phyloP scores from a whole-genome alignment of 768 basidiomycete species.

The Erythrobasidium yunnanense region DNA sequence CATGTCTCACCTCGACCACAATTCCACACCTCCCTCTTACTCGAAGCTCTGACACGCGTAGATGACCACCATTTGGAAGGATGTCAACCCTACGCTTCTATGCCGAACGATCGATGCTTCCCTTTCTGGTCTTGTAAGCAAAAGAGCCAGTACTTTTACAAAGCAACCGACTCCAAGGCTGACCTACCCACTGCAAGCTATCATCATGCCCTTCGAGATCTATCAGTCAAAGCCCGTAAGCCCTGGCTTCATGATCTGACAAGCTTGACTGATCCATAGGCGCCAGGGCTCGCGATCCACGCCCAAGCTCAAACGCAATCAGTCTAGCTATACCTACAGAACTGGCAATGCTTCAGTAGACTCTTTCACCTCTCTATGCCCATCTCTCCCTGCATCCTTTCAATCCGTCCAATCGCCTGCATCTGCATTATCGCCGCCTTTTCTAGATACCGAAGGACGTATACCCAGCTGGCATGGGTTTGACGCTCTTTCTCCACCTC shows the following conservation, averaged over 20 bases:
- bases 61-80: not conserved
- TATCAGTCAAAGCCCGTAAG: constrained; percentile 11
- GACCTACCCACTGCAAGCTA: not conserved
- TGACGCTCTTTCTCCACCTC: not conserved
- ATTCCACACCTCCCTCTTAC: too few species aligned
- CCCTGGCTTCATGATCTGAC: not conserved
- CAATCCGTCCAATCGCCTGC: not conserved
- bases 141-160: not conserved
- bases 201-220: constrained; percentile 7
- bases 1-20: too few species aligned
- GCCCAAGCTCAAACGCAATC: constrained; percentile 8
- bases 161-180: not conserved
- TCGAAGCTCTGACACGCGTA: not conserved
- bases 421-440: not conserved
- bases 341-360: not conserved
- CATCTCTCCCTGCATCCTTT: not conserved
- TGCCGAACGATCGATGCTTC: not conserved
- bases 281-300: constrained; percentile 18
- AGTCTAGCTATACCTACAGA: not conserved
- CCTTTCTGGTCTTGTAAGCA: not conserved
- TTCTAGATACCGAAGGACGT: not conserved
- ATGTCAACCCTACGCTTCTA: not conserved
- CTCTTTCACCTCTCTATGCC: constrained; percentile 8
- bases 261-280: not conserved
- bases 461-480: not conserved